A percentile compares a stretch with the other conserved stretches of the same genome.
Conservation (phyloP, 1,284 basidiomycete species). For the Apiotrichum siamense region DNA sequence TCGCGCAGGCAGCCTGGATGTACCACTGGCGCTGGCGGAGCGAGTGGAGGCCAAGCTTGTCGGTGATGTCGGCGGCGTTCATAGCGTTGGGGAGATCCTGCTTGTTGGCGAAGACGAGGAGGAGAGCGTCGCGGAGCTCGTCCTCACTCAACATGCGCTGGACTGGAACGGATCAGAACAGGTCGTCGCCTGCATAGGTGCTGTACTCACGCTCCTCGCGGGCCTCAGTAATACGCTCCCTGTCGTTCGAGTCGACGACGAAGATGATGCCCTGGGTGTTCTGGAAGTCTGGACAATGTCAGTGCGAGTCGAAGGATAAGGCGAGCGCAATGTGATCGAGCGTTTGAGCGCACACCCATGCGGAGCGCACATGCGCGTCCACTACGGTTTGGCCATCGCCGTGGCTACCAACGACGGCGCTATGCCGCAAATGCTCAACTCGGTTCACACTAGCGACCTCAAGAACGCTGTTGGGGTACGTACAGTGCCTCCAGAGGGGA, state of each 20-base stretch:
- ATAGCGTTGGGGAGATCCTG: slow-evolving; percentile 98
- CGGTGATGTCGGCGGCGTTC: slow-evolving; percentile 99
- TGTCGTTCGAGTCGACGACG: slow-evolving; percentile 98
- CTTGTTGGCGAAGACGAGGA: slow-evolving; percentile 99
- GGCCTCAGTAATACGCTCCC: slow-evolving; percentile 98
- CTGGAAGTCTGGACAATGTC: slow-evolving; percentile 79
- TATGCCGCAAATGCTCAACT: too few species aligned
- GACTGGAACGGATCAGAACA: slow-evolving; percentile 47
- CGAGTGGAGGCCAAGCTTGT: slow-evolving; percentile 97
- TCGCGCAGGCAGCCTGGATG: slow-evolving; percentile 99
- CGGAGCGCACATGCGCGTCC: too few species aligned
- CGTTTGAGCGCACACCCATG: too few species aligned
- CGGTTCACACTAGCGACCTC: neutral
- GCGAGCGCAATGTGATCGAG: too few species aligned
- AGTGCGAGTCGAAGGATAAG: too few species aligned
- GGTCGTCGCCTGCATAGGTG: too few species aligned
- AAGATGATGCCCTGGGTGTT: slow-evolving; percentile 99
- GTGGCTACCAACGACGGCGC: too few species aligned
- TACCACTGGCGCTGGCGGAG: slow-evolving; percentile 97
- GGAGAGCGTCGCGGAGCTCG: slow-evolving; percentile 95
- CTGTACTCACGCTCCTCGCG: slow-evolving; percentile 72
- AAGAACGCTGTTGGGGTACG: neutral
- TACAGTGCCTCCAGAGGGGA: slow-evolving; percentile 84
- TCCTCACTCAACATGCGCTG: slow-evolving; percentile 99
- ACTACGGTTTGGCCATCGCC: too few species aligned